Conservation (phyloP, 768 basidiomycete species). For the Hygrocybe punicea region DNA sequence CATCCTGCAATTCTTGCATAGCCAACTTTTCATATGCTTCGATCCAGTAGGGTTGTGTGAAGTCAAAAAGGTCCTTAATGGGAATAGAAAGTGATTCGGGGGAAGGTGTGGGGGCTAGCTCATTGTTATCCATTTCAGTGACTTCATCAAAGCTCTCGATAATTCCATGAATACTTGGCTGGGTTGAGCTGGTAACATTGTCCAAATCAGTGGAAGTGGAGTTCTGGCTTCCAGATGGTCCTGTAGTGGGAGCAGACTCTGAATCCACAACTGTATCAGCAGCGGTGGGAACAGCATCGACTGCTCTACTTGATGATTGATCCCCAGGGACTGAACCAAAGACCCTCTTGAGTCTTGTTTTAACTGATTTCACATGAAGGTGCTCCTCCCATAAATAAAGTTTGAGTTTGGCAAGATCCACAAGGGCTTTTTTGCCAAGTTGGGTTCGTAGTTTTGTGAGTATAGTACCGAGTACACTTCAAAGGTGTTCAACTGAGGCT, state of each 20-base stretch:
- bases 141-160: not conserved
- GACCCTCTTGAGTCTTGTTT: slow-evolving; percentile 4
- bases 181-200: too few species aligned
- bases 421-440: slow-evolving; percentile 9
- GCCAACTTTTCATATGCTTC: slow-evolving; percentile 1
- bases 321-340: not conserved
- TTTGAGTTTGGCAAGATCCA: slow-evolving; percentile 14
- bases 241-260: not conserved
- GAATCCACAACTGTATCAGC: not conserved
- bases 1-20: slow-evolving; percentile 18
- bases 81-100: not conserved
- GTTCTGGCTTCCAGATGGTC: not conserved
- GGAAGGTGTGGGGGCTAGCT: not conserved
- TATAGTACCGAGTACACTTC: slow-evolving; percentile 21
- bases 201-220: too few species aligned
- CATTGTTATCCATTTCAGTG: not conserved
- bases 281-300: not conserved
- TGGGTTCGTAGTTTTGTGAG: slow-evolving; percentile 19
- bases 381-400: slow-evolving; percentile 5
- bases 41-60: slow-evolving; percentile 3
- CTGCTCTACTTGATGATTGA: not conserved
- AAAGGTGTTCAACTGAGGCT: slow-evolving; percentile 20
- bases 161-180: not conserved
- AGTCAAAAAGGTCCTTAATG: slow-evolving; percentile 15
- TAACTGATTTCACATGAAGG: not conserved